phyloP scores from a whole-genome alignment of 345 rosid species.

The Rubroshorea leprosula region DNA sequence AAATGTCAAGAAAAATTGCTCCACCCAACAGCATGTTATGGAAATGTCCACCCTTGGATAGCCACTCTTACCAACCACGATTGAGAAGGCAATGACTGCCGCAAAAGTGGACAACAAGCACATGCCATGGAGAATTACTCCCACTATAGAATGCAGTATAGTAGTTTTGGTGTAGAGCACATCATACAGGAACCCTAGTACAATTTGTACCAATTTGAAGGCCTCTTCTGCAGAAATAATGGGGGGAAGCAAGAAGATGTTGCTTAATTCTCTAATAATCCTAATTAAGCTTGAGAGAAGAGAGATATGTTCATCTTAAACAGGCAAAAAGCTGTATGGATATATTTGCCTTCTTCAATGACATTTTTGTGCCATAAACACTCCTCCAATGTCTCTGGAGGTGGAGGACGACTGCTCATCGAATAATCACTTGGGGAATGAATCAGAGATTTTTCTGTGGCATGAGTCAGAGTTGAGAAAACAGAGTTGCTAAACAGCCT shows the following conservation, averaged over 20 bases:
- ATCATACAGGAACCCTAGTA: slow-evolving; percentile 40
- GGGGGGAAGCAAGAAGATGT: background rate
- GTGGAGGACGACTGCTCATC: too few species aligned
- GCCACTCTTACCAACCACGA: background rate
- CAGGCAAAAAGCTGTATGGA: slow-evolving; percentile 16
- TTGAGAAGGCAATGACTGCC: slow-evolving; percentile 13
- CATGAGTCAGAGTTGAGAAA: too few species aligned
- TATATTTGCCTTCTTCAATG: background rate
- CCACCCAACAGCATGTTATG: slow-evolving; percentile 13
- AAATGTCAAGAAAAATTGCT: slow-evolving; percentile 19
- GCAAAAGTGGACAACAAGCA: slow-evolving; percentile 7
- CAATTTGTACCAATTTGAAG: slow-evolving; percentile 32
- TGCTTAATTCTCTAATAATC: too few species aligned
- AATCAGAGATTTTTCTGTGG: too few species aligned
- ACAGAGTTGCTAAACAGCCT: slow-evolving; percentile 23
- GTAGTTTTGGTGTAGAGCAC: slow-evolving; percentile 43
- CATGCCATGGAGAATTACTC: slow-evolving; percentile 18
- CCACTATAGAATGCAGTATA: slow-evolving; percentile 2
- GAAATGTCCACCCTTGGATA: slow-evolving; percentile 4
- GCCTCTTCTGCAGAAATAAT: slow-evolving; percentile 17
- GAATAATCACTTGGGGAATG: too few species aligned
- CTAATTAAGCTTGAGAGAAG: slow-evolving; percentile 32
- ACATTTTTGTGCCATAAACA: slow-evolving; percentile 2
- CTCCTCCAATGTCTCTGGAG: too few species aligned
- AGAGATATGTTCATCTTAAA: slow-evolving; percentile 34